A percentile compares a stretch with the other conserved stretches of the same genome.
Evolutionary conservation across 257 asterid genomes (phyloP).

Genomic region (Misopates orontium): DNA sequence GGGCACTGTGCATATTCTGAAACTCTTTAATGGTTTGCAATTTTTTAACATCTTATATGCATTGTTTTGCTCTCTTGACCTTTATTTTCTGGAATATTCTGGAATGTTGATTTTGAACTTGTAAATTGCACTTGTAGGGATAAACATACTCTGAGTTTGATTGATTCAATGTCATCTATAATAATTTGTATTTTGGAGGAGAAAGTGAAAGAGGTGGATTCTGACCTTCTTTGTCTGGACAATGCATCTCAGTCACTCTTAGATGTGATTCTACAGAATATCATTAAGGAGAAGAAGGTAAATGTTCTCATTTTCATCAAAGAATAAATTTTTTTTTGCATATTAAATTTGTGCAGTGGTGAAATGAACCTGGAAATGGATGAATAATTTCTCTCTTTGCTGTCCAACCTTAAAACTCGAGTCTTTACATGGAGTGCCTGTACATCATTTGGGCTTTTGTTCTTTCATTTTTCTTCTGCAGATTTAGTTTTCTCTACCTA

Average conservation of each 20-base stretch:
- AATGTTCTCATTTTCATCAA: neutral
- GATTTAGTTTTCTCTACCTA: constrained; percentile 14
- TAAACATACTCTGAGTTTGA: constrained; percentile 67
- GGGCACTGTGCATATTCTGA: constrained; percentile 6
- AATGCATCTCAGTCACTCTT: constrained; percentile 53
- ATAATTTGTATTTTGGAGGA: constrained; percentile 63
- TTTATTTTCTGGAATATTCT: neutral
- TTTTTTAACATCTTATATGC: neutral
- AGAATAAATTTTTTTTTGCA: constrained; percentile 16
- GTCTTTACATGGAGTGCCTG: neutral
- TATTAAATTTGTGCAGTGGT: neutral
- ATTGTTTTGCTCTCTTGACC: constrained; percentile 7
- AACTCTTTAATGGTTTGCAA: neutral
- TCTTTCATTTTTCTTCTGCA: constrained; percentile 17
- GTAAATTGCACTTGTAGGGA: constrained; percentile 47
- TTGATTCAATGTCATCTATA: constrained; percentile 62
- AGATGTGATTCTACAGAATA: constrained; percentile 73
- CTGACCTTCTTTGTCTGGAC: constrained; percentile 38
- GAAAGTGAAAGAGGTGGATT: constrained; percentile 44
- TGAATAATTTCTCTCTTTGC: neutral
- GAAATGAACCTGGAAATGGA: neutral
- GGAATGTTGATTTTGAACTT: constrained; percentile 21
- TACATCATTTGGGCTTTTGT: constrained; percentile 9
- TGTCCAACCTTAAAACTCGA: neutral
- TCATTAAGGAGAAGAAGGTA: constrained; percentile 68